Conservation (phyloP, 2,329 filamentous ascomycete species). For the Ceratocystis papillata region DNA sequence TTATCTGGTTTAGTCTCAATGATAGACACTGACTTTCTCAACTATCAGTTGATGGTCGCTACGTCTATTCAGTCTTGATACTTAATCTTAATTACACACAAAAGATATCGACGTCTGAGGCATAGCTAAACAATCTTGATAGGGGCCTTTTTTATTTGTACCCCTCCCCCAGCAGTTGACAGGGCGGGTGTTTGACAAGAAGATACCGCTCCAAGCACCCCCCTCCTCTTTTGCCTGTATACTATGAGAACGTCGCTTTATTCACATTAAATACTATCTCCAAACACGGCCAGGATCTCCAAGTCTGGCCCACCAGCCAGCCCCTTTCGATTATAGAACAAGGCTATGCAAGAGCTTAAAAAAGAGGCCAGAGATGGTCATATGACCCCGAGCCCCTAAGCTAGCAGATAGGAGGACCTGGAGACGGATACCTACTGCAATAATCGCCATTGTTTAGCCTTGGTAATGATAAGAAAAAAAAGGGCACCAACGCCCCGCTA, state of each 20-base stretch:
- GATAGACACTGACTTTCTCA: neutral
- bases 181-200: neutral
- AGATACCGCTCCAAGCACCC: neutral
- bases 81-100: neutral
- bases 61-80: neutral
- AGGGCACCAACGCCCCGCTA: neutral
- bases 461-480: neutral
- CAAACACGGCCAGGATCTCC: neutral
- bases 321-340: neutral
- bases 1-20: neutral
- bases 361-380: neutral
- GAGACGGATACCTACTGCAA: neutral
- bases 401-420: neutral
- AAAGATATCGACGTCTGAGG: neutral
- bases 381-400: neutral
- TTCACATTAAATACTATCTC: neutral
- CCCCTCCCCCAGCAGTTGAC: neutral
- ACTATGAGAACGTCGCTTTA: too few relatives aligned
- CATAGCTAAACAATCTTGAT: neutral
- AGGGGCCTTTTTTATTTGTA: neutral
- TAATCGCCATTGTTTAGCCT: neutral
- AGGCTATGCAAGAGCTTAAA: neutral
- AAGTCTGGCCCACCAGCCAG: neutral
- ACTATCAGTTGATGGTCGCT: neutral
- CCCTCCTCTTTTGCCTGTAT: too few relatives aligned